phyloP scores from a whole-genome alignment of 345 rosid species.

The Erysimum cheiranthoides region DNA sequence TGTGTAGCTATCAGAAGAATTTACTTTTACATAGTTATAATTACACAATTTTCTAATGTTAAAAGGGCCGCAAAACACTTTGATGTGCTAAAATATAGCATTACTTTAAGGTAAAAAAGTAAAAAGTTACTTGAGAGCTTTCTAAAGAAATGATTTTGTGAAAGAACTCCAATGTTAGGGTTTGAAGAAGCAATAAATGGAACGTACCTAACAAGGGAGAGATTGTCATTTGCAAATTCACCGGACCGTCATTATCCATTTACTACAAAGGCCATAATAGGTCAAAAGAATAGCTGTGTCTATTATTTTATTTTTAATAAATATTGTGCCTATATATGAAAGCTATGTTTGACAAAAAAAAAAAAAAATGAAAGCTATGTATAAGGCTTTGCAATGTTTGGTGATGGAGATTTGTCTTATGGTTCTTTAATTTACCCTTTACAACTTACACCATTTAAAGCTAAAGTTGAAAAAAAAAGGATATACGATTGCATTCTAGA shows the following conservation, averaged over 20 bases:
- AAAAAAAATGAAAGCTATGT: conserved; percentile 1
- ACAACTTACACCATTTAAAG: not conserved
- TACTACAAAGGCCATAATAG: not conserved
- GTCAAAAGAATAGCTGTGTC: conserved; percentile 25
- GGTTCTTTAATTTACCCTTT: not conserved
- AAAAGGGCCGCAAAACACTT: not conserved
- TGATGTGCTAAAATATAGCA: not conserved
- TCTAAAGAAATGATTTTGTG: not conserved
- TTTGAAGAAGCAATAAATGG: conserved; percentile 10
- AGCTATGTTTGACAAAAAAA: too few relatives aligned
- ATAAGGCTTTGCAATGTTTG: conserved; percentile 8
- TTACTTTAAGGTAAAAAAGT: not conserved
- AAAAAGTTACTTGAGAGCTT: not conserved
- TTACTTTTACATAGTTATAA: too few relatives aligned
- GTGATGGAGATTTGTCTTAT: conserved; percentile 6
- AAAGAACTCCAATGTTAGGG: not conserved
- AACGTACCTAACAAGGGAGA: conserved; percentile 18
- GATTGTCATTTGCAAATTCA: not conserved
- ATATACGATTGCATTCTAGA: too few relatives aligned
- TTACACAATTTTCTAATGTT: not conserved
- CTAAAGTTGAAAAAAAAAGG: too few relatives aligned
- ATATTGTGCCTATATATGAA: not conserved
- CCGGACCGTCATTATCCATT: not conserved
- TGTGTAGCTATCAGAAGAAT: not conserved
- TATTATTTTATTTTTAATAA: not conserved